Evolutionary conservation across 768 basidiomycete genomes (phyloP).

Genomic region (Mycena latifolia): DNA sequence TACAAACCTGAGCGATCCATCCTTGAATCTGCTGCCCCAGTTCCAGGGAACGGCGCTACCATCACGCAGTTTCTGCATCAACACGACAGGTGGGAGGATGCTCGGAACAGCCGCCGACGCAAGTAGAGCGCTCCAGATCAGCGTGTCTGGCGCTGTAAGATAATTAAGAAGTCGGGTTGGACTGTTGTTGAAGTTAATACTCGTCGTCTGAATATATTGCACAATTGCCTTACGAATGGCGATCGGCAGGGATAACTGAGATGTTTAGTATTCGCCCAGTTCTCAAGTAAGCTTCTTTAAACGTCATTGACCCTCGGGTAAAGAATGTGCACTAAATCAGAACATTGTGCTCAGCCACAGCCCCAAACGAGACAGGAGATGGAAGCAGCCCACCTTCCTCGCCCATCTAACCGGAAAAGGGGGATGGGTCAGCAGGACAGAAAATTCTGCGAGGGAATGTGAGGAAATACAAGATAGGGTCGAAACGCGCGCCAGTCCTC

Average conservation of each 20-base stretch:
- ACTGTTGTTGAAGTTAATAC: conserved; percentile 50
- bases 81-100: conserved; percentile 93
- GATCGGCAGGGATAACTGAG: conserved; percentile 91
- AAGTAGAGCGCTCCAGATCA: conserved; percentile 84
- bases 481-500: conserved; percentile 95
- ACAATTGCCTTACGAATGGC: conserved; percentile 74
- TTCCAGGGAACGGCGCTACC: conserved; percentile 92
- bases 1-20: conserved; percentile 85
- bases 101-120: conserved; percentile 97
- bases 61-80: conserved; percentile 91
- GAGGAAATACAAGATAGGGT: conserved; percentile 69
- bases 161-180: conserved; percentile 98
- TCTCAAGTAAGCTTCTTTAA: conserved; percentile 92
- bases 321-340: conserved; percentile 81
- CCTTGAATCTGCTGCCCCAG: conserved; percentile 95
- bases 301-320: conserved; percentile 94
- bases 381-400: conserved; percentile 70
- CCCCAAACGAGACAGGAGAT: not conserved
- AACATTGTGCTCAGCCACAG: not conserved
- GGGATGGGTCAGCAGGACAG: conserved; percentile 7
- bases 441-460: conserved; percentile 8
- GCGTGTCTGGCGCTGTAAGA: conserved; percentile 93
- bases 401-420: conserved; percentile 78
- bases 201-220: conserved; percentile 3
- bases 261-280: conserved; percentile 95